Base-by-base conservation (phyloP, 768 basidiomycete species). In the Cyclocybe cylindracea region DNA sequence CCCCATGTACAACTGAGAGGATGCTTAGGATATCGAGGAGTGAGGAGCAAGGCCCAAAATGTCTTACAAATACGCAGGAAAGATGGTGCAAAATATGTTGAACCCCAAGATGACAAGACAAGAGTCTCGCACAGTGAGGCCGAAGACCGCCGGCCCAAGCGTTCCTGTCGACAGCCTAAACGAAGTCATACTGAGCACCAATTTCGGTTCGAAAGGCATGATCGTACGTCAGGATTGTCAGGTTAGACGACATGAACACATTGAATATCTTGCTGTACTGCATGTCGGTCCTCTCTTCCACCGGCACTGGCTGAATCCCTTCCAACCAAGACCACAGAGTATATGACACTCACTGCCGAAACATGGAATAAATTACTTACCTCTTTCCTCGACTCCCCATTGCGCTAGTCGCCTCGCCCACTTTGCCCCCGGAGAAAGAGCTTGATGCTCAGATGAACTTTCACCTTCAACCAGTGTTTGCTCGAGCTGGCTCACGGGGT, bases 241-340 rank as follows among this genome's bases (percentile, higher is more conserved):
- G 70, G 65, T 87, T 88, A 34, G 80, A 76, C 1, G 87, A 81
- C 59, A 89, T 80, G 82, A 83, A 89, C 13, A 88, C 74, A 66
- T 86, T 86, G 70, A 87, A 88, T 18, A 87, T 73, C 52, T 87
- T 86, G 68, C 72, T 78, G 56, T 79, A 80, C 50, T 82, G 80
- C 4, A 72, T 77, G 60, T 89, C 87, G 4, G 67, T 80, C 32
- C 85, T 78, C 41, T 82, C 74, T 43, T 81, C 78, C 10, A 68
- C 54, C 2, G 78, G 70, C 0, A 86, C 82, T 6, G 86, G 86
- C 32, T 76, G 63, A 35, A 80, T 80, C 0, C 85, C 84, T 76
- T 48, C 24, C 24, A 24, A 40, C 13, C 10, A 11, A 33, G 4
- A 5, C 5, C 10, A 2, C 16, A 16, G 16, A 16, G 16, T 24